Evolutionary conservation across 2,329 filamentous ascomycete genomes (phyloP), one percentile per base, ranked within the genome.

Genomic region (Arthrobotrys pseudoclavata): DNA sequence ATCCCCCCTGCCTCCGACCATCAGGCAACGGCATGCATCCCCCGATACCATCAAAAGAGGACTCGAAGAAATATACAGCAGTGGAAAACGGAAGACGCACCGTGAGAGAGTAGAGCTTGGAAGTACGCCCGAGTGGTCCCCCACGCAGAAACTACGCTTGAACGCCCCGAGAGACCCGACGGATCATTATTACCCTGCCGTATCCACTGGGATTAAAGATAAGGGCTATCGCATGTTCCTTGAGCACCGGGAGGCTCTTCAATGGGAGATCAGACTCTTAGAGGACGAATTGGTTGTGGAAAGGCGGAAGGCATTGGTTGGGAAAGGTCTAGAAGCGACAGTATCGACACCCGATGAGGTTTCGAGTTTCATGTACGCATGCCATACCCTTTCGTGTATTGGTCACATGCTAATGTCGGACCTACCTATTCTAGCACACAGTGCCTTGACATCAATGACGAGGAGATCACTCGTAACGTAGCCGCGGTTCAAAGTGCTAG

Each of bases 231-330:
- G 53, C 37, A 47, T 60, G 13, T 45, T 61, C 13, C 12, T 76
- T 15, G 50, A 66, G 34, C 61, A 55, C 13, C 66, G 66, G 24
- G 52, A 76, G 15, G 67, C 66, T 47, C 60, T 76, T 29, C 66
- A 50, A 29, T 40, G 34, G 31, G 66, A 76, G 10, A 55, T 70
- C 22, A 48, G 34, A 18, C 50, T 50, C 20, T 13, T 76, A 18
- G 72, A 70, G 22, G 72, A 76, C 6, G 72, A 76, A 22, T 29
- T 76, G 24, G 29, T 62, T 22, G 52, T 76, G 13, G 72, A 70
- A 20, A 60, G 26, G 22, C 57, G 72, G 15, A 76, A 67, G 52
- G 24, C 29, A 10, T 13, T 15, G 22, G 31, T 62, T 26, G 12
- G 15, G n/a, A 40, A 31, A 5, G 52, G 61, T 47, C 24, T 22